Evolutionary conservation across 345 rosid species (phyloP).

Genomic region (Lumnitzera racemosa): DNA sequence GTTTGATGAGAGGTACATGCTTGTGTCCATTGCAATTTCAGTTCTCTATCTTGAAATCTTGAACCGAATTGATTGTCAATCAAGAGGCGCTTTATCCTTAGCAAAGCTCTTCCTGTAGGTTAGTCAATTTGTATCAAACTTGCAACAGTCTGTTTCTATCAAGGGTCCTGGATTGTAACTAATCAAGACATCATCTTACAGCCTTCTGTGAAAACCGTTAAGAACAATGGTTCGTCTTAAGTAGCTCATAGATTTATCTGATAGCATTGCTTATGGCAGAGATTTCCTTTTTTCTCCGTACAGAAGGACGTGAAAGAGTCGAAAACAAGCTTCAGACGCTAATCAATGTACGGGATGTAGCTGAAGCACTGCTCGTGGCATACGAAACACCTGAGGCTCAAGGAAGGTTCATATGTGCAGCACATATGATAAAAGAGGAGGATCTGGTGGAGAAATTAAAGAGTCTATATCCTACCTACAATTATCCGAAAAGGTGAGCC

Average conservation of each 20-base stretch:
- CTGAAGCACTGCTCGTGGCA: constrained; percentile 45
- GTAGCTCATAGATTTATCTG: no score
- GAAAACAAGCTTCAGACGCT: constrained; percentile 2
- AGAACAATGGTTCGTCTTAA: no score
- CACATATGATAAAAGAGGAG: constrained; percentile 1
- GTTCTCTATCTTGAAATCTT: no score
- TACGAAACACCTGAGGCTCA: constrained; percentile 57
- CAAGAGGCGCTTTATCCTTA: no score
- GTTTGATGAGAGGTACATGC: constrained; percentile 8
- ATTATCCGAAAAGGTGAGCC: constrained; percentile 48
- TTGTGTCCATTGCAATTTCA: no score
- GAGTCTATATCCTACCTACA: constrained; percentile 42
- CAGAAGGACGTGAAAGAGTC: constrained; percentile 2
- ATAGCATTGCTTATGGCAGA: neutral
- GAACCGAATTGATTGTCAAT: no score
- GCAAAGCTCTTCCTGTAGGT: no score
- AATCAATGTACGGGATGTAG: constrained; percentile 59
- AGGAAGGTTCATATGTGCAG: constrained; percentile 51
- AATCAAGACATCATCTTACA: neutral
- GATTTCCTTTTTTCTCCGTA: neutral
- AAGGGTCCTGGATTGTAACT: no score
- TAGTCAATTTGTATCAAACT: no score
- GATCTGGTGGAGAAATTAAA: constrained; percentile 42
- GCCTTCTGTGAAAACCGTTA: no score
- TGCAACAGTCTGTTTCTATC: no score